Base-by-base conservation (phyloP, 306 rosid genomes). In the Sicyos baderoa region DNA sequence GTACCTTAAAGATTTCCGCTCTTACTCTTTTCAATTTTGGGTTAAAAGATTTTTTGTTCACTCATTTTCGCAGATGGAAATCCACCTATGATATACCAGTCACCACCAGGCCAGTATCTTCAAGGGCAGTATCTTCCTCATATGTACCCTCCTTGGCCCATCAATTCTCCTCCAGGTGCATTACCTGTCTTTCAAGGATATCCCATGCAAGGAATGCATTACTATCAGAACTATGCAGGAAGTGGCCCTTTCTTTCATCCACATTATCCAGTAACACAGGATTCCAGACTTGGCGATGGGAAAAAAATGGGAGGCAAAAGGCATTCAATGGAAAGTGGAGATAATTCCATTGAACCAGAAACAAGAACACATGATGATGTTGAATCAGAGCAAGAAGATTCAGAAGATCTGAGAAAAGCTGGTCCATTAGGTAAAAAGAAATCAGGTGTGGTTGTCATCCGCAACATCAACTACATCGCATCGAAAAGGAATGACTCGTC, bases 151-250 rank as follows among this genome's bases (percentile, higher is more conserved):
- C 88, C 96, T 44, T 94, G 99, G 99, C 97, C 96, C 70, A 70
- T 90, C 77, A 93, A 90, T 81, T 86, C 95, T 83, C 85, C 96
- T 37, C 87, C 91, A 1, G 95, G 97, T 37, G 48, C 91, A 44
- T 21, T 86, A 8, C 99, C 99, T 5, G 86, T 80, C 75, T 94
- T 72, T 85, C 97, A 72, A 66, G 84, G 91, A 72, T 94, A 85
- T 83, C 89, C 96, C 45, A 83, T 92, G 84, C 98, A 89, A 75
- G 99, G 99, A 78, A 88, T 94, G 81, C 96, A 96, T 68, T 94
- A 88, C 79, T 90, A 85, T 82, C 97, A 80, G 75, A 67, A 85
- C 72, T 90, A 85, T 81, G 91, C 90, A 3, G 99, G 95, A 74
- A 77, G 82, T 70, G 47, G 84, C 79, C 96, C 90, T 1, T 86